These are phyloP conservation scores for Cladorrhinum sp. DNA, from an alignment of 2,329 filamentous ascomycete genomes.

Conservation along the genomic window DNA sequence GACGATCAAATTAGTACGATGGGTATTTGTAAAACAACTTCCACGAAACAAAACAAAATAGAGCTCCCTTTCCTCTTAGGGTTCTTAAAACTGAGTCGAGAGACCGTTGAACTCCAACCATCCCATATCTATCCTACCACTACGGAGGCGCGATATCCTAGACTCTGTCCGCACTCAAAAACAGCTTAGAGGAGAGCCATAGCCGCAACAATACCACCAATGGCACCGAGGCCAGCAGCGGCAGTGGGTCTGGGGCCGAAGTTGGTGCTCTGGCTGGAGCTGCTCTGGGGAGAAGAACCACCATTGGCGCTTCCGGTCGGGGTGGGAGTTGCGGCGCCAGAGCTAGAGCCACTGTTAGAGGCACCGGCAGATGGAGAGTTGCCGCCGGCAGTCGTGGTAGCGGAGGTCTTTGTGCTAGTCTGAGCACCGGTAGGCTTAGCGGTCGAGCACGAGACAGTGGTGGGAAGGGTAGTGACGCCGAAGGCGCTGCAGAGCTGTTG, in stretches of 20 bases:
- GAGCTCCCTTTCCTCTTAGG: neutral
- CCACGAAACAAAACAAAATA: neutral
- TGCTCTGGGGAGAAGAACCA: conserved; percentile 2
- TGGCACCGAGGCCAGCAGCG: conserved; percentile 26
- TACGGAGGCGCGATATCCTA: too few species aligned
- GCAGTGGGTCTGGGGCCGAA: conserved; percentile 26
- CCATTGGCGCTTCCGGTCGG: conserved; percentile 17
- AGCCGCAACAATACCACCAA: conserved; percentile 29
- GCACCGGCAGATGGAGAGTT: conserved; percentile 12
- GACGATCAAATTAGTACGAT: conserved; percentile 1
- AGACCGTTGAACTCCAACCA: neutral
- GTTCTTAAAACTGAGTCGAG: neutral
- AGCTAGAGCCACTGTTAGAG: conserved; percentile 4
- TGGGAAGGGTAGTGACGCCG: conserved; percentile 35
- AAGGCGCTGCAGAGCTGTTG: conserved; percentile 31
- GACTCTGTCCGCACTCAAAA: neutral
- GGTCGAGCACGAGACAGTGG: conserved; percentile 29
- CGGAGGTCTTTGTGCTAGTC: conserved; percentile 10
- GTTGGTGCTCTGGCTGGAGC: conserved; percentile 18
- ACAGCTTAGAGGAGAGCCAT: conserved; percentile 26
- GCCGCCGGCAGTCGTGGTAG: conserved; percentile 8
- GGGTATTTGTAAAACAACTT: conserved; percentile 2
- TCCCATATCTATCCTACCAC: neutral
- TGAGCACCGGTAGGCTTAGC: conserved; percentile 7
- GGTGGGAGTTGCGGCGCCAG: conserved; percentile 15